Evolutionary conservation across 495 filamentous ascomycete genomes (phyloP).

Genomic region (Corynascus novoguineensis): DNA sequence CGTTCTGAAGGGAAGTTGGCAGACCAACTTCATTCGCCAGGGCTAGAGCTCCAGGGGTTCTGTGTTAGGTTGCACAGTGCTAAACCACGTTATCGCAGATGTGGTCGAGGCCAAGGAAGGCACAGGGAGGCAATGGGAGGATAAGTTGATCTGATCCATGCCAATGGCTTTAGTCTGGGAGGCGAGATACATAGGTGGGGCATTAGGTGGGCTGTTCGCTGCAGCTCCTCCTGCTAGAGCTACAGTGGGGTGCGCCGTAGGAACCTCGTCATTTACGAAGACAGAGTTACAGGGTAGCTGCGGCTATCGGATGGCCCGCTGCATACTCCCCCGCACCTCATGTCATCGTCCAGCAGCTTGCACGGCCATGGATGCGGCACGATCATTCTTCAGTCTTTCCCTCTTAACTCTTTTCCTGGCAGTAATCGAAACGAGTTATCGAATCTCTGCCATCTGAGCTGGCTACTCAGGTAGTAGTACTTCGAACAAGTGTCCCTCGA

Average conservation of each 20-base stretch:
- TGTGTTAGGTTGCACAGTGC: background rate
- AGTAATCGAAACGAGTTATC: too few relatives aligned
- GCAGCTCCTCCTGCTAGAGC: slow-evolving; percentile 5
- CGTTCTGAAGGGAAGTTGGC: slow-evolving; percentile 1
- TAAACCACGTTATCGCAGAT: slow-evolving; percentile 11
- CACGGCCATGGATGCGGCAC: too few relatives aligned
- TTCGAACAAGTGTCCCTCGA: background rate
- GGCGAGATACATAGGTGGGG: background rate
- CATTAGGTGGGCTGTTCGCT: background rate
- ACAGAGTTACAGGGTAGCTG: background rate
- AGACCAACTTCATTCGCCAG: background rate
- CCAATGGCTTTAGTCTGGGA: background rate
- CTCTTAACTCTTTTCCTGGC: too few relatives aligned
- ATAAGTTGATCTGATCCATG: background rate
- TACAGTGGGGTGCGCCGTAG: background rate
- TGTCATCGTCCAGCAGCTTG: too few relatives aligned
- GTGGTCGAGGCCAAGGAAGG: too few relatives aligned
- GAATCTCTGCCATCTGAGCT: too few relatives aligned
- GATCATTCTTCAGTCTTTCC: too few relatives aligned
- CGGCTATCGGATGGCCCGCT: slow-evolving; percentile 11
- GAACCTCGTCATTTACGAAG: too few relatives aligned
- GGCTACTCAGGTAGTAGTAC: too few relatives aligned
- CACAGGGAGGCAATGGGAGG: too few relatives aligned
- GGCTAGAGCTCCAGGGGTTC: background rate
- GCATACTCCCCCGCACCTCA: background rate